Conservation (phyloP, 192 early-diverging fungal genomes). For the Gamsiella multidivaricata region DNA sequence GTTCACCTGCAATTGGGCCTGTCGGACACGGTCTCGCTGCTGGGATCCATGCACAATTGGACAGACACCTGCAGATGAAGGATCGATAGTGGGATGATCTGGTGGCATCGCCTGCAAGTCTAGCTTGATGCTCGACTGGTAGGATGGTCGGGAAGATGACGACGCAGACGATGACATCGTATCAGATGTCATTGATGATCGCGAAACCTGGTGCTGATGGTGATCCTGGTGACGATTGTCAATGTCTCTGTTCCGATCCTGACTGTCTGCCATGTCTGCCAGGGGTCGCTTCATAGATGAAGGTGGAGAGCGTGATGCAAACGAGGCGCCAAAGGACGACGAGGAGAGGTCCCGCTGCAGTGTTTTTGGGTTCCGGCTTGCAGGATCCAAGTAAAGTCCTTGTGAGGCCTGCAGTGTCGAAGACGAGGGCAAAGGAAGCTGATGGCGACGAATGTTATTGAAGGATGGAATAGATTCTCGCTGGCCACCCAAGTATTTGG, state of each 20-base stretch:
- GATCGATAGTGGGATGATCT: constrained; percentile 44
- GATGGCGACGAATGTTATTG: constrained; percentile 29
- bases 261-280: constrained; percentile 51
- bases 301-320: constrained; percentile 38
- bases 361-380: constrained; percentile 14
- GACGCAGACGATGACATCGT: constrained; percentile 12
- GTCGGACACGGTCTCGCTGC: constrained; percentile 32
- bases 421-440: constrained; percentile 34
- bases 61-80: constrained; percentile 34
- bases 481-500: constrained; percentile 45
- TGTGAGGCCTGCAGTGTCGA: constrained; percentile 21
- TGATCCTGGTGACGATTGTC: constrained; percentile 50
- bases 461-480: constrained; percentile 23
- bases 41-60: constrained; percentile 47
- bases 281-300: constrained; percentile 44
- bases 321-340: constrained; percentile 43
- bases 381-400: constrained; percentile 6
- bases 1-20: constrained; percentile 4
- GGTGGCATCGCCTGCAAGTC: constrained; percentile 48
- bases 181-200: background rate
- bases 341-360: constrained; percentile 42
- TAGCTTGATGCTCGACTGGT: constrained; percentile 26
- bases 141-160: background rate
- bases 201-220: constrained; percentile 24
- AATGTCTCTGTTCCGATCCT: constrained; percentile 48